Percentiles rank a stretch among this genome's conserved stretches.
These are phyloP conservation scores for Epichloe aotearoae DNA, from an alignment of 2,329 filamentous ascomycete genomes.

Conservation along the genomic window DNA sequence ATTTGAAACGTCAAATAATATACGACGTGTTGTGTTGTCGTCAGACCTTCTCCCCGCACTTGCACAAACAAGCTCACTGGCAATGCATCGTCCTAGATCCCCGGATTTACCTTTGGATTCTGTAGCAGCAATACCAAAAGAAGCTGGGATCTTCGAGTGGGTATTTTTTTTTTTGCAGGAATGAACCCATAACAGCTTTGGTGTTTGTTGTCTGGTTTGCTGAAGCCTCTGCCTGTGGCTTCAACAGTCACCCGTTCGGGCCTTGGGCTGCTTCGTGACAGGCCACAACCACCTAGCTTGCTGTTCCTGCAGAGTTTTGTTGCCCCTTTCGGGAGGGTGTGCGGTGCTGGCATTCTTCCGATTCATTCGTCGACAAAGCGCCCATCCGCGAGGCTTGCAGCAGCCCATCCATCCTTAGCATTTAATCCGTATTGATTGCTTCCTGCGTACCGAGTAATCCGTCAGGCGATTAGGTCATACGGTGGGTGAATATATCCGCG, in stretches of 20 bases:
- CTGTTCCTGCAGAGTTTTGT: not conserved
- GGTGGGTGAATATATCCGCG: not conserved
- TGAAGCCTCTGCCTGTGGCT: not conserved
- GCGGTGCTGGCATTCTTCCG: slow-evolving; percentile 4
- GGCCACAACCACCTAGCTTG: not conserved
- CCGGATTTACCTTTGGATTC: not conserved
- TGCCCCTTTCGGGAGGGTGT: slow-evolving; percentile 1
- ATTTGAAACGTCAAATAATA: too few species aligned
- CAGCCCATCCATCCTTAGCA: not conserved
- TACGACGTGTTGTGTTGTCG: too few species aligned
- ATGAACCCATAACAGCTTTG: not conserved
- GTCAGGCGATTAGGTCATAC: too few species aligned
- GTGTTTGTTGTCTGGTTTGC: slow-evolving; percentile 2
- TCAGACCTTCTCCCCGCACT: too few species aligned
- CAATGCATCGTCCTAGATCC: not conserved
- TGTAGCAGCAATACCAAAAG: not conserved
- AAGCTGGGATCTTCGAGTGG: not conserved
- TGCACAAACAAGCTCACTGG: too few species aligned
- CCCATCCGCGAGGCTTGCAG: not conserved
- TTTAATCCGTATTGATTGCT: too few species aligned
- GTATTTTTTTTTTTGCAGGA: not conserved
- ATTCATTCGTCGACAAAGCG: slow-evolving; percentile 3
- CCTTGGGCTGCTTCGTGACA: not conserved
- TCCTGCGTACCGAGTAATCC: too few species aligned
- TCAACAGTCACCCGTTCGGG: not conserved